These are phyloP conservation scores for Aurantiochytrium sp. DNA, from an alignment of 108 stramenopile genomes.

Conservation along the genomic window DNA sequence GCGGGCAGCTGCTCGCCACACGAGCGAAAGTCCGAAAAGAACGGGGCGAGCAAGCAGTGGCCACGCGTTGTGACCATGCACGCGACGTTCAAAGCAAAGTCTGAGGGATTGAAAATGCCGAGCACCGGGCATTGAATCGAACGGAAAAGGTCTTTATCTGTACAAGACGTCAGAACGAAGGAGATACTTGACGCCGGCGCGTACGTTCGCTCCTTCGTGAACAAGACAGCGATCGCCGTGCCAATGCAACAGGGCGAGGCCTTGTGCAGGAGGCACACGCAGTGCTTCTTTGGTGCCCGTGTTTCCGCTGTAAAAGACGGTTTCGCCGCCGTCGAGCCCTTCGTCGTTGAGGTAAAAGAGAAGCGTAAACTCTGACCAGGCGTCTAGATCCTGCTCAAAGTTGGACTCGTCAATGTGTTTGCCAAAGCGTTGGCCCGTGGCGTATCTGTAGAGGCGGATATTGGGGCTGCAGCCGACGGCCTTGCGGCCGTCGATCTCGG, in stretches of 20 bases:
- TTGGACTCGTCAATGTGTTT: slow-evolving; percentile 68
- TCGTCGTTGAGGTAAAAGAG: slow-evolving; percentile 68
- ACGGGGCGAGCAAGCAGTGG: neutral
- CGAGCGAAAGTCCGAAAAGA: neutral
- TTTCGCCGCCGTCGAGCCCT: slow-evolving; percentile 58
- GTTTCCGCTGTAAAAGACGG: slow-evolving; percentile 52
- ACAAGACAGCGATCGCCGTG: slow-evolving; percentile 75
- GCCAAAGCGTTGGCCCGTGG: slow-evolving; percentile 69
- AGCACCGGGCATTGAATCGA: too few relatives aligned
- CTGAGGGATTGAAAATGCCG: too few relatives aligned
- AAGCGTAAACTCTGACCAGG: slow-evolving; percentile 68
- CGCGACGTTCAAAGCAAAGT: neutral
- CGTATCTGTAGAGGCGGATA: slow-evolving; percentile 71
- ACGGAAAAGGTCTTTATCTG: neutral
- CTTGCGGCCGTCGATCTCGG: slow-evolving; percentile 27
- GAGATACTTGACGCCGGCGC: slow-evolving; percentile 70
- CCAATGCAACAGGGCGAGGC: slow-evolving; percentile 67
- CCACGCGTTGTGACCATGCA: neutral
- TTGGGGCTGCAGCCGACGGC: slow-evolving; percentile 72
- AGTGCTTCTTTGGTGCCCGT: slow-evolving; percentile 24
- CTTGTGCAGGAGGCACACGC: slow-evolving; percentile 58
- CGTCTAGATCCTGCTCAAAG: slow-evolving; percentile 26
- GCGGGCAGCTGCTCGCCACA: neutral
- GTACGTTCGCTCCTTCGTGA: slow-evolving; percentile 75
- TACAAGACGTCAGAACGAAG: slow-evolving; percentile 66